These are phyloP conservation scores for Phytophthora podocarpi DNA, from an alignment of 352 stramenopile species.

Conservation along the genomic window DNA sequence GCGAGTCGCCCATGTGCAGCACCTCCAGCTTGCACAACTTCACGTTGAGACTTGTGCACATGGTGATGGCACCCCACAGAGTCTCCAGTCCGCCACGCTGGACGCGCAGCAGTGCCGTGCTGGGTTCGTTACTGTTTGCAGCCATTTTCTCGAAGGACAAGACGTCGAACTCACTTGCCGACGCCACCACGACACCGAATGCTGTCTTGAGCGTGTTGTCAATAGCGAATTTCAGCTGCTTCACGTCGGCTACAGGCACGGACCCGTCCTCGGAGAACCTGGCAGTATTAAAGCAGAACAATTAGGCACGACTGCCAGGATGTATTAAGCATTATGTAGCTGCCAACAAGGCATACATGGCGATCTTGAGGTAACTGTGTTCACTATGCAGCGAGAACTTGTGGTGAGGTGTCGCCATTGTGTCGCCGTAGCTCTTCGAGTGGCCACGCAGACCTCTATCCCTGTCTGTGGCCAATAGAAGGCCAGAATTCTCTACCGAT, in stretches of 20 bases:
- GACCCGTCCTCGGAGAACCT: slow-evolving; percentile 65
- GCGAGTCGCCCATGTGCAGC: slow-evolving; percentile 58
- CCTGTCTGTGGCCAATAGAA: too few relatives aligned
- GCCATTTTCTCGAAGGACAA: slow-evolving; percentile 44
- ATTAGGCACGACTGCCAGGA: not conserved
- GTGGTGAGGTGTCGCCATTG: slow-evolving; percentile 51
- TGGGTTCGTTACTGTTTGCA: slow-evolving; percentile 42
- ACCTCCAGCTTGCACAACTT: slow-evolving; percentile 71
- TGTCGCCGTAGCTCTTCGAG: too few relatives aligned
- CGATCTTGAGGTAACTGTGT: slow-evolving; percentile 64
- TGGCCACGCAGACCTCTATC: too few relatives aligned
- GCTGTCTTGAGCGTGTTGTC: slow-evolving; percentile 73
- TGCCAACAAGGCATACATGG: slow-evolving; percentile 49
- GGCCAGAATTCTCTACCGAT: too few relatives aligned
- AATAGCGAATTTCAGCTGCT: slow-evolving; percentile 73
- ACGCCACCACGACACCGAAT: slow-evolving; percentile 69
- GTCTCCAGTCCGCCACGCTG: slow-evolving; percentile 61
- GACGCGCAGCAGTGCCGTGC: slow-evolving; percentile 64
- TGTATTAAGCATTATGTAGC: not conserved
- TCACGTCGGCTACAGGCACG: slow-evolving; percentile 47
- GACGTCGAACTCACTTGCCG: slow-evolving; percentile 72
- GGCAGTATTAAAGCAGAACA: not conserved
- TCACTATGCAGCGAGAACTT: slow-evolving; percentile 71
- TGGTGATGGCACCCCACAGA: slow-evolving; percentile 71
- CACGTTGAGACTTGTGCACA: slow-evolving; percentile 72